A percentile compares a stretch with the other conserved stretches of the same genome.
phyloP scores from a whole-genome alignment of 1,139 yeast genomes.

The Yarrowia galli region DNA sequence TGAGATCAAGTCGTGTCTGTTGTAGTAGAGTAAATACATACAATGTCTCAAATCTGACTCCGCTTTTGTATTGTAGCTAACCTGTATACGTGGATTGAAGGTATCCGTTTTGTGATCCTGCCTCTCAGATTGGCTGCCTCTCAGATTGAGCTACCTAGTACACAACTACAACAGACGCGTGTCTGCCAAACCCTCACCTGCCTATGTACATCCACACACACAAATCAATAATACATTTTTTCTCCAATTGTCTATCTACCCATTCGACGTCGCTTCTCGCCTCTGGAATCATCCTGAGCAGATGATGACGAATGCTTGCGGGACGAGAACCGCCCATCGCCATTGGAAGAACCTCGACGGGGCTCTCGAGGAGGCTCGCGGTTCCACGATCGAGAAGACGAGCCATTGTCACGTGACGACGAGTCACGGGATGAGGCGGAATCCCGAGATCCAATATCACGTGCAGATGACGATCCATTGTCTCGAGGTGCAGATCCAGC shows the following conservation, averaged over 20 bases:
- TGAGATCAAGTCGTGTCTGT: conserved; percentile 1
- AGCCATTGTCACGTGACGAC: not conserved
- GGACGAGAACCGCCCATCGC: conserved; percentile 13
- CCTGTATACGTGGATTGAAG: too few relatives aligned
- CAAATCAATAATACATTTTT: not conserved
- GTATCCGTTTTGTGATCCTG: too few relatives aligned
- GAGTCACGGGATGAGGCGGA: not conserved
- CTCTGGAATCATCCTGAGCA: conserved; percentile 5
- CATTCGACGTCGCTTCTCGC: conserved; percentile 24
- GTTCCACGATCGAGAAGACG: not conserved
- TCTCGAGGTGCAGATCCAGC: not conserved
- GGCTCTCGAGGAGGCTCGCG: conserved; percentile 32
- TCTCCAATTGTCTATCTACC: conserved; percentile 1
- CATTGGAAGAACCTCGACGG: conserved; percentile 7
- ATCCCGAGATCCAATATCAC: not conserved
- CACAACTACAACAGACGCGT: too few relatives aligned
- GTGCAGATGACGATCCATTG: not conserved
- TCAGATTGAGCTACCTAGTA: too few relatives aligned
- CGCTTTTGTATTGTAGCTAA: too few relatives aligned
- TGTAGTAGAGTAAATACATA: not conserved
- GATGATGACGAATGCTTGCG: conserved; percentile 12
- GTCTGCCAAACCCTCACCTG: too few relatives aligned
- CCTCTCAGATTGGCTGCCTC: too few relatives aligned
- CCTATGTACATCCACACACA: too few relatives aligned
- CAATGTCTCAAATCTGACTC: too few relatives aligned